Conservation (phyloP, 441 rosid genomes). For the Geranium incanum region DNA sequence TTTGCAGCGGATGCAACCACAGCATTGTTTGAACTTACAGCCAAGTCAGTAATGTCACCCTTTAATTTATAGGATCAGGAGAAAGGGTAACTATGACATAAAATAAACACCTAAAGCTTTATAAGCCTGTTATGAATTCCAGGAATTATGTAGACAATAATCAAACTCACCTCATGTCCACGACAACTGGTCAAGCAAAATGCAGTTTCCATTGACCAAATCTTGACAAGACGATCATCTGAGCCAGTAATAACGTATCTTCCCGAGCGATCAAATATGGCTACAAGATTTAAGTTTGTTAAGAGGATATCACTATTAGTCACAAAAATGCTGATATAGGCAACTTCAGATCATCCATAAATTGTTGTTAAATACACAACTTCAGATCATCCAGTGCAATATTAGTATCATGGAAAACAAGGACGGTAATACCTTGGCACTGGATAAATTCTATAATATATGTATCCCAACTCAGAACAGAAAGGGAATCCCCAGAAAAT, state of each 20-base stretch:
- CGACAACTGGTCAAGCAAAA: slow-evolving; percentile 99
- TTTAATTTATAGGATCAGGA: slow-evolving; percentile 33
- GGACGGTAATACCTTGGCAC: slow-evolving; percentile 1
- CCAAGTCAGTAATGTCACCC: slow-evolving; percentile 99
- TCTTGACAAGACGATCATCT: slow-evolving; percentile 97
- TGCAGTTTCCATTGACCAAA: slow-evolving; percentile 99
- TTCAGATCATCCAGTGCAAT: background rate
- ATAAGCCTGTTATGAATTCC: slow-evolving; percentile 12
- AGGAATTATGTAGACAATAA: slow-evolving; percentile 24
- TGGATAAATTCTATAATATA: background rate
- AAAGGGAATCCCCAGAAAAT: slow-evolving; percentile 5
- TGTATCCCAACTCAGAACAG: slow-evolving; percentile 6
- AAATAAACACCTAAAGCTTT: slow-evolving; percentile 20
- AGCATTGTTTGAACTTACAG: slow-evolving; percentile 89
- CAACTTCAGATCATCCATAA: slow-evolving; percentile 4
- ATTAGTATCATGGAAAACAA: background rate
- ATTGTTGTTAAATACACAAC: slow-evolving; percentile 1
- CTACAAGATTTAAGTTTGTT: slow-evolving; percentile 44
- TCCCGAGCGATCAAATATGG: slow-evolving; percentile 90
- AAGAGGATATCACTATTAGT: background rate
- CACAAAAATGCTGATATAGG: slow-evolving; percentile 4
- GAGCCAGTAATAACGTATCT: slow-evolving; percentile 98
- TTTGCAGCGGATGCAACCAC: slow-evolving; percentile 97
- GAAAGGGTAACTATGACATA: slow-evolving; percentile 15
- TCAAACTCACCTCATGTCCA: slow-evolving; percentile 89